Evolutionary conservation across 345 rosid species (phyloP), one percentile per base, ranked within the genome.

Genomic region (Moringa oleifera): DNA sequence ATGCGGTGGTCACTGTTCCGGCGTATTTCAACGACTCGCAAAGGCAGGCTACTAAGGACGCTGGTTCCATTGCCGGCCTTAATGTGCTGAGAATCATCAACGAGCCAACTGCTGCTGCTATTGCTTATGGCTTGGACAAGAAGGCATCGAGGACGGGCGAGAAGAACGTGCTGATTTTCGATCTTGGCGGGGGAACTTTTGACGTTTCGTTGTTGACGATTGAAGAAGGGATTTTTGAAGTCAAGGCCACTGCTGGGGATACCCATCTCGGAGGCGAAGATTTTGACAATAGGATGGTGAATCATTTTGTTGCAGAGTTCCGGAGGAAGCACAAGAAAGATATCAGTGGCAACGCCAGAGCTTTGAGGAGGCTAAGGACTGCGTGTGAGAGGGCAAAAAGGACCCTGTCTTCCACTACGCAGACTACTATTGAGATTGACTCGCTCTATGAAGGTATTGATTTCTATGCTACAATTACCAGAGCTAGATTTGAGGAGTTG

Each of bases 251-350:
- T 0, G 88, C 88, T 0, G 92, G 88, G 28, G 92, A 86, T 58
- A 83, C 92, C 13, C 92, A 86, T 51, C 80, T 86, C 6, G 89
- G 91, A 0, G 91, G 91, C 55, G 91, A 87, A 33, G 94, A 87
- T 57, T 87, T 84, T 25, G 94, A 87, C 4, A 85, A 85, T 60
- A 82, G 94, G 16, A 69, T 86, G 59, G 89, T 86, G 55, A 83
- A 81, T 55, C 92, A 83, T 65, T 86, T 86, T 65, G 92, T 78
- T 11, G 82, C 86, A 60, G 87, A 86, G 70, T 86, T 86, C 21
- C 81, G 66, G 74, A 71, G 93, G 59, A 86, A 84, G 70, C 70
- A 84, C 52, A 86, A 83, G 82, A 85, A 83, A 71, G 91, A 83
- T 57, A 85, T 85, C 0, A 52, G 67, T 24, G 91, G 91, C 0